Evolutionary conservation across 2,329 filamentous ascomycete genomes (phyloP).

Genomic region (Aaosphaeria arxii): DNA sequence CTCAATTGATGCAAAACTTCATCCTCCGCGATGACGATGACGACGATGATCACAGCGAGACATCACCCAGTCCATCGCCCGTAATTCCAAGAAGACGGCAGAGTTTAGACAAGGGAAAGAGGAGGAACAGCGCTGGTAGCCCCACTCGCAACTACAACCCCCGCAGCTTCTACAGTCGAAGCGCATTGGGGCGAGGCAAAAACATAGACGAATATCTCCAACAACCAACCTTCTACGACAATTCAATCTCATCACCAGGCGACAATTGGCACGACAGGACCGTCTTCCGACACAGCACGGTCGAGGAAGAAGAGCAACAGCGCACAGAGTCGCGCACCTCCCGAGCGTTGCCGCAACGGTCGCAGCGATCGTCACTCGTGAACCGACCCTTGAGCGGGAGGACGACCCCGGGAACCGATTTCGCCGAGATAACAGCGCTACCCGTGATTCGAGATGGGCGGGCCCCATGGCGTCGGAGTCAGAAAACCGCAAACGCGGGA

Average conservation of each 20-base stretch:
- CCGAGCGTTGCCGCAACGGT: background rate
- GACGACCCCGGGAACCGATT: slow-evolving; percentile 24
- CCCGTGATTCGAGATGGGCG: slow-evolving; percentile 45
- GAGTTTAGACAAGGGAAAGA: slow-evolving; percentile 7
- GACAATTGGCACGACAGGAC: slow-evolving; percentile 40
- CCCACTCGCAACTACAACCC: slow-evolving; percentile 4
- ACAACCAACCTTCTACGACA: slow-evolving; percentile 7
- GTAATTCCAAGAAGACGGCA: slow-evolving; percentile 10
- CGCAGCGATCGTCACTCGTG: background rate
- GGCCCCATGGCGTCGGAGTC: slow-evolving; percentile 26
- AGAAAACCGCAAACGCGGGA: background rate
- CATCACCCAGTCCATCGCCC: slow-evolving; percentile 11
- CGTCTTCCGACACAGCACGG: slow-evolving; percentile 13
- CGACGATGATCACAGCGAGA: background rate
- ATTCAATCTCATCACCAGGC: slow-evolving; percentile 35
- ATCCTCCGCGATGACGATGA: slow-evolving; percentile 13
- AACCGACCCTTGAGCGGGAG: background rate
- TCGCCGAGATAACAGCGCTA: slow-evolving; percentile 30
- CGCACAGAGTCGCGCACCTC: background rate
- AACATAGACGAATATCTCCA: slow-evolving; percentile 8
- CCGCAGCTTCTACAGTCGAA: slow-evolving; percentile 1
- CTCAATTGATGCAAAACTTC: slow-evolving; percentile 14
- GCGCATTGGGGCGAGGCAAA: slow-evolving; percentile 1
- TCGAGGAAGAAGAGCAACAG: background rate
- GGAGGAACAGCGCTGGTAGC: slow-evolving; percentile 1